Percentiles rank a stretch among this genome's conserved stretches.
Conservation (phyloP, 208 protist species). For the Tritrichomonas foetus region DNA sequence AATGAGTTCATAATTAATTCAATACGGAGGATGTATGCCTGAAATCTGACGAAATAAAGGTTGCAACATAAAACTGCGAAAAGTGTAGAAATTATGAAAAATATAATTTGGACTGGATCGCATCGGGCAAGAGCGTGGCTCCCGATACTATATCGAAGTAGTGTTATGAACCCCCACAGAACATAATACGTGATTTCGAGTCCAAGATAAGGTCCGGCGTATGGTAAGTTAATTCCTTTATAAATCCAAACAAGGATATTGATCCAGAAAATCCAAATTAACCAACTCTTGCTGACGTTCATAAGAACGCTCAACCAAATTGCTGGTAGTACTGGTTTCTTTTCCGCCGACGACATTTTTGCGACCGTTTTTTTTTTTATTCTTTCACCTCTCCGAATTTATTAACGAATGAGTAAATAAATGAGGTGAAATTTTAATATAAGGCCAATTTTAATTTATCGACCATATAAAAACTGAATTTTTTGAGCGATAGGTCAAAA, state of each 20-base stretch:
- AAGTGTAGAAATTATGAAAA: neutral
- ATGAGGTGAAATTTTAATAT: too few relatives aligned
- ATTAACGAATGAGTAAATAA: too few relatives aligned
- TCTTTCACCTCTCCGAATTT: too few relatives aligned
- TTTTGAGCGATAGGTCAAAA: too few relatives aligned
- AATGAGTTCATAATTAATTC: constrained; percentile 35
- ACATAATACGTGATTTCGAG: neutral
- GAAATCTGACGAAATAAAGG: neutral
- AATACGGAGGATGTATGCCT: neutral
- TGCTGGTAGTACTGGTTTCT: neutral
- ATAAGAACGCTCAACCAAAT: neutral
- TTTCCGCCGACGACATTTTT: neutral
- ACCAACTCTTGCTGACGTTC: neutral
- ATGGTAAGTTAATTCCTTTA: neutral
- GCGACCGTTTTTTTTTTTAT: neutral
- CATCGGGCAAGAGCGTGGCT: neutral
- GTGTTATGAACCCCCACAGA: neutral
- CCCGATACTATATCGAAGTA: neutral
- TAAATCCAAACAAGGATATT: constrained; percentile 30
- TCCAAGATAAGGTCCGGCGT: neutral
- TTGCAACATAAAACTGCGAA: neutral
- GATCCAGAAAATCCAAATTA: neutral
- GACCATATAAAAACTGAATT: too few relatives aligned
- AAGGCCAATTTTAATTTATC: too few relatives aligned
- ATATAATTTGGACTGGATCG: neutral